Base-by-base conservation (phyloP, 2,329 filamentous ascomycete genomes). In the Verruconis gallopava region DNA sequence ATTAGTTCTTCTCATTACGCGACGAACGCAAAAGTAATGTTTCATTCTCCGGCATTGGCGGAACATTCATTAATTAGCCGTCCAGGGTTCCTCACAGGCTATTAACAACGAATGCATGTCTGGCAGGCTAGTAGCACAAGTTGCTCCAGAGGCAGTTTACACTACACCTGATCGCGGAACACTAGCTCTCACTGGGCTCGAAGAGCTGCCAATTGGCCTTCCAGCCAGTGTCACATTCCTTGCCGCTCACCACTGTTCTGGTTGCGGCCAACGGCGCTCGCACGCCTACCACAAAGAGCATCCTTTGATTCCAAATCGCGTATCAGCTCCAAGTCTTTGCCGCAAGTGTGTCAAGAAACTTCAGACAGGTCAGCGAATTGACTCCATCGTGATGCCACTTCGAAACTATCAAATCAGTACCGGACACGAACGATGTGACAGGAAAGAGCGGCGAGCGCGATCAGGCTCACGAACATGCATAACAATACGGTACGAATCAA, bases 351-450 rank as follows among this genome's bases (percentile, higher is more conserved):
- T 57, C 55, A 42, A 42, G 40, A 42, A 37, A 22, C 6, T 19
- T 36, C 25, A 30, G 25, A 9, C 6, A 30, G 79, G 50, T 73
- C 78, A 40, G 66, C 72, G 4, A 75, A 76, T 50, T 82, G 82
- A 51, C 79, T 78, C 1, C 9, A 30, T 30, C n/a, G 25, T 30
- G n/a, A 9, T 30, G 9, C 25, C 25, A 9, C 6, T 30, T 30
- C 25, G 25, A 9, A n/a, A 30, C 9, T 30, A 9, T 30, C 25
- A 9, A 30, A n/a, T n/a, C 9, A 9, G 9, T 30, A n/a, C 6
- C n/a, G 25, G 25, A 9, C 9, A 30, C 9, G n/a, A 30, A 30
- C 25, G 25, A 30, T 9, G 25, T 30, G 25, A 30, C n/a, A 30
- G 25, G 25, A 30, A n/a, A 30, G 25, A 30, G 25, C 9, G 25